A percentile compares a stretch with the other conserved stretches of the same genome.
phyloP scores from a whole-genome alignment of 768 basidiomycete genomes.

The Tulasnella sp. region DNA sequence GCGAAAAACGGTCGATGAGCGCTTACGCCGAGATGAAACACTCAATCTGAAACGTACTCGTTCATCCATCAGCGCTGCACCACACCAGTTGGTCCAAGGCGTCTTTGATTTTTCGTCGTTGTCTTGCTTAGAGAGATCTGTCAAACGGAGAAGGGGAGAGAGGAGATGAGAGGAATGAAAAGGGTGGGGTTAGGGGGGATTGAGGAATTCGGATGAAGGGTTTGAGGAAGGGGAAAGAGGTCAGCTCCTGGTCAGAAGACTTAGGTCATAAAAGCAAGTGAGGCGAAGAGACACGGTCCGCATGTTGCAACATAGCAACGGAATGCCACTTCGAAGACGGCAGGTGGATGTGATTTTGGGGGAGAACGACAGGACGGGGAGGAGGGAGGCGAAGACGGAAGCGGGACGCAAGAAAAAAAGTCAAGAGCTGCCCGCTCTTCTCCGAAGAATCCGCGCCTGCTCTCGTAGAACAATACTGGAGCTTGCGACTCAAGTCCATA shows the following conservation, averaged over 20 bases:
- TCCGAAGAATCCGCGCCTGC: background rate
- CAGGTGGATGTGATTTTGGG: background rate
- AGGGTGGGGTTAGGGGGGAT: background rate
- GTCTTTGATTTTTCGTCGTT: conserved; percentile 73
- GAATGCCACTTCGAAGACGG: background rate
- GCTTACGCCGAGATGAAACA: conserved; percentile 55
- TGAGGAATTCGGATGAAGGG: background rate
- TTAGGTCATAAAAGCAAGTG: conserved; percentile 4
- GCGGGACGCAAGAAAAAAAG: background rate
- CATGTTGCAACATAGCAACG: background rate
- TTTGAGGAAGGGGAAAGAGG: conserved; percentile 6
- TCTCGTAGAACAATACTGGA: background rate
- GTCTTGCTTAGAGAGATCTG: conserved; percentile 50
- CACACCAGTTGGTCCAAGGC: conserved; percentile 85
- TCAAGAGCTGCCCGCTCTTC: background rate
- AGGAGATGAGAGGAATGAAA: background rate
- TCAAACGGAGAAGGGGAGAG: background rate
- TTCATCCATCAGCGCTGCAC: conserved; percentile 56
- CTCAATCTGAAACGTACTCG: conserved; percentile 41
- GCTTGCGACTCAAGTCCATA: background rate
- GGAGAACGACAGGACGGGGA: conserved; percentile 4
- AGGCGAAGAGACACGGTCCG: conserved; percentile 4
- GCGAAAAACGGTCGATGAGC: conserved; percentile 38
- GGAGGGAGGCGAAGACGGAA: background rate
- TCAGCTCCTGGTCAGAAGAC: background rate